Percentiles rank a stretch among this genome's conserved stretches.
phyloP scores from a whole-genome alignment of 352 stramenopile species.

The Phytophthora kernoviae region DNA sequence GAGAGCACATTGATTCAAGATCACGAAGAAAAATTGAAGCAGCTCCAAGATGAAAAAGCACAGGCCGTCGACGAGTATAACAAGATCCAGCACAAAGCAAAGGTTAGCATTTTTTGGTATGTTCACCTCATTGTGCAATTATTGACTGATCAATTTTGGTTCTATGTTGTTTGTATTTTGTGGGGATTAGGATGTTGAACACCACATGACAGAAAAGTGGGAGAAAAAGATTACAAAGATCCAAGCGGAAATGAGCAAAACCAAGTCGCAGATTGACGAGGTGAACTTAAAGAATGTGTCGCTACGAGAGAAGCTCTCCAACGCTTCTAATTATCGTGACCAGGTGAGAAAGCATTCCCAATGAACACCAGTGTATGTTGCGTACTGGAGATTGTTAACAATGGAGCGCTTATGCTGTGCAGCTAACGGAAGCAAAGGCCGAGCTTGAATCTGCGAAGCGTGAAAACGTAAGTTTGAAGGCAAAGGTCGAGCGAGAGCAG shows the following conservation, averaged over 20 bases:
- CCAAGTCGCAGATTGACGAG: conserved; percentile 78
- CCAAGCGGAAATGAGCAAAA: conserved; percentile 65
- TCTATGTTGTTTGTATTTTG: conserved; percentile 1
- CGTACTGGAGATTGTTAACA: background rate
- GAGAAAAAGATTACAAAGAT: conserved; percentile 76
- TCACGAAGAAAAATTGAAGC: conserved; percentile 59
- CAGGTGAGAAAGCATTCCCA: conserved; percentile 47
- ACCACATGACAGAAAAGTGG: conserved; percentile 78
- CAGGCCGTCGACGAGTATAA: conserved; percentile 56
- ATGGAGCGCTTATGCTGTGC: conserved; percentile 3
- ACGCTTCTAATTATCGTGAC: conserved; percentile 63
- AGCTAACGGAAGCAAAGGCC: conserved; percentile 70
- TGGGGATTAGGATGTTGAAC: conserved; percentile 50
- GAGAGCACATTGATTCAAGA: conserved; percentile 55
- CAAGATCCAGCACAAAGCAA: conserved; percentile 60
- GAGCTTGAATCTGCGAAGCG: conserved; percentile 48
- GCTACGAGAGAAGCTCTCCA: conserved; percentile 71
- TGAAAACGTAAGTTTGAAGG: conserved; percentile 55
- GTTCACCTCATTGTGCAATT: background rate
- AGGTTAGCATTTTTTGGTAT: conserved; percentile 29
- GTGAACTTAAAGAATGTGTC: conserved; percentile 78
- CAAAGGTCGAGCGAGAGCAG: conserved; percentile 48
- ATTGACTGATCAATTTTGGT: background rate
- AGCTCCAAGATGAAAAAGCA: conserved; percentile 68
- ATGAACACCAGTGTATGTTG: background rate